These are phyloP conservation scores for Leonotis leonurus DNA, from an alignment of 257 asterid species.

Conservation along the genomic window DNA sequence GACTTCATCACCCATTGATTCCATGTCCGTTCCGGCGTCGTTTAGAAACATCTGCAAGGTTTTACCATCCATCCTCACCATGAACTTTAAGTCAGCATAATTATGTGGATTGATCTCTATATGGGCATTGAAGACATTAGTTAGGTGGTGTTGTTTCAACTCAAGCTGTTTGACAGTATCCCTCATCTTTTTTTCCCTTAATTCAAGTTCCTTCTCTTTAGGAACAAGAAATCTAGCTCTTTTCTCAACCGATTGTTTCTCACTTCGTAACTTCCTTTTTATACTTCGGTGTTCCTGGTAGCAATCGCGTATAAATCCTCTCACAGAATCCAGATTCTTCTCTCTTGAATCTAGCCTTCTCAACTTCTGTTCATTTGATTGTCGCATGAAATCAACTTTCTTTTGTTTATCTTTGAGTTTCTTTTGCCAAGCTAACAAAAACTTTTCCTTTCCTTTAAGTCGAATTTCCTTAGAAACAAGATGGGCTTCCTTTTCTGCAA, in stretches of 20 bases:
- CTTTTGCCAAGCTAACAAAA: constrained; percentile 10
- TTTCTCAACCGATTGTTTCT: neutral
- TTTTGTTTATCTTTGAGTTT: constrained; percentile 25
- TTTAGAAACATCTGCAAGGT: constrained; percentile 37
- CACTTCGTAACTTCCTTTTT: constrained; percentile 24
- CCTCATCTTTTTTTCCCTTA: constrained; percentile 13
- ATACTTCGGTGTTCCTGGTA: constrained; percentile 22
- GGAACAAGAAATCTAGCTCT: too few relatives aligned
- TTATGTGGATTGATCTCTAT: constrained; percentile 20
- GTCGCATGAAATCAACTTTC: constrained; percentile 16
- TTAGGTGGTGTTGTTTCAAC: constrained; percentile 8
- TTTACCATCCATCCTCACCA: constrained; percentile 40
- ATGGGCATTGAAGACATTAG: constrained; percentile 3
- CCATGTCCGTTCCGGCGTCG: constrained; percentile 37
- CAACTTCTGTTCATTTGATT: constrained; percentile 10
- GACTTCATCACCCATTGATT: constrained; percentile 30
- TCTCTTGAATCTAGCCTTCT: constrained; percentile 30
- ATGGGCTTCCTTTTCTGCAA: neutral
- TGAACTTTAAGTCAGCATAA: constrained; percentile 21
- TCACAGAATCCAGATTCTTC: constrained; percentile 26
- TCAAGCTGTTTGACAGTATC: constrained; percentile 12
- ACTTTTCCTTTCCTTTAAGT: constrained; percentile 12
- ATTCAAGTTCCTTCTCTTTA: constrained; percentile 23
- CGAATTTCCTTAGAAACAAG: neutral
- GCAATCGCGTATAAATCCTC: constrained; percentile 14